Base-by-base conservation (phyloP, 495 filamentous ascomycete species). In the Penicillium herquei region DNA sequence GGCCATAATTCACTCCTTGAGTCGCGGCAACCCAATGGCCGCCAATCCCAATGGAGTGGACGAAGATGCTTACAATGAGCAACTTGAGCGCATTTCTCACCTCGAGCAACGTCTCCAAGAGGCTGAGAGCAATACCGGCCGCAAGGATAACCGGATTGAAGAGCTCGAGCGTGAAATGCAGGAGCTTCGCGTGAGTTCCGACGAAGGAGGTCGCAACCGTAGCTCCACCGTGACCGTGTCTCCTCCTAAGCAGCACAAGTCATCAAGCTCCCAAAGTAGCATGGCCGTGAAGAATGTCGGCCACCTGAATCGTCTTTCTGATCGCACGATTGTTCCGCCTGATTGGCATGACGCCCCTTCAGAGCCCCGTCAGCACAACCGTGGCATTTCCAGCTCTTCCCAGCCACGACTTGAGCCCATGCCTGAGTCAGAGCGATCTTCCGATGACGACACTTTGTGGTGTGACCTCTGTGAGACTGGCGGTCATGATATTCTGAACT, bases 1-100 rank as follows among this genome's bases (percentile, higher is more conserved):
- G 72, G 94, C 94, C 35, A 98, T 98, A 63, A 97, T 98, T 46
- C 94, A 98, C 70, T 96, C 91, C 9, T 75, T 98, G 33, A 96
- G 90, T 65, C 76, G 88, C 43, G 90, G 79, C 78, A 52, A 84
- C 81, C 48, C 83, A 77, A 49, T 71, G 58, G 56, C 69, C 9
- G 61, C 64, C 34, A 59, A 58, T 21, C 30, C 69, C 26, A 62
- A 55, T 31, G 70, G 66, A 33, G 71, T 71, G 57, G 67, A 62
- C 21, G 42, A 37, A 5, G 49, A 59, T n/a, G 11, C 54, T 14
- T 52, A 59, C 7, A 46, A 63, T 16, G 68, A 73, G 7, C 65
- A 72, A 7, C 61, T 66, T 34, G 73, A 74, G 49, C 72, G 70
- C 11, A 34, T 79, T 7, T 52, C 65, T 32, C 56, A 73, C 56